Evolutionary conservation across 371 early-diverging fungal genomes (phyloP).

Genomic region (Blyttiomyces sp.): DNA sequence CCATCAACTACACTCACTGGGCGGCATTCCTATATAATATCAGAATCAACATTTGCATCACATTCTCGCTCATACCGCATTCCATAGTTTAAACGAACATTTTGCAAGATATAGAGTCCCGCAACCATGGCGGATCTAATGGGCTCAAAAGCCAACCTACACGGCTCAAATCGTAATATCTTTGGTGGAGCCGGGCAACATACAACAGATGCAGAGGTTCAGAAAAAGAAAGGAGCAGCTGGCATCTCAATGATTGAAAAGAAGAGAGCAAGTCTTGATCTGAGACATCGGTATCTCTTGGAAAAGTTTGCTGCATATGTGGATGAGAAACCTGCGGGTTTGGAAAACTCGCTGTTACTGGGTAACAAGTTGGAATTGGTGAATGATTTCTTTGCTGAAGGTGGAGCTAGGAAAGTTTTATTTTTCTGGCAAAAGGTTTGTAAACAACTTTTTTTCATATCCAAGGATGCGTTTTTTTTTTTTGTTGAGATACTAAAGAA

Average conservation of each 20-base stretch:
- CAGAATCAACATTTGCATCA: no score
- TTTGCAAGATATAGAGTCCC: no score
- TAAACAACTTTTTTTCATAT: no score
- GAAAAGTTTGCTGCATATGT: constrained; percentile 48
- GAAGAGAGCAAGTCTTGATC: constrained; percentile 49
- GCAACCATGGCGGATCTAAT: neutral
- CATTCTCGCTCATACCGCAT: no score
- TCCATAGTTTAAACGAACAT: no score
- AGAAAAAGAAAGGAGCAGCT: constrained; percentile 43
- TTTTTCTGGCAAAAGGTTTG: constrained; percentile 58
- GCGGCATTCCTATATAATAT: no score
- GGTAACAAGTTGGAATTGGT: constrained; percentile 54
- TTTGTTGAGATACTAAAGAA: neutral
- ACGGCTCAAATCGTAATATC: no score
- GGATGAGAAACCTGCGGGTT: constrained; percentile 48
- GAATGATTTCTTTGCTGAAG: constrained; percentile 57
- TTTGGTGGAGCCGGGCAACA: neutral
- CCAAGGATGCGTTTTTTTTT: neutral
- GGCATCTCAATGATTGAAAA: constrained; percentile 47
- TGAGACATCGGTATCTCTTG: constrained; percentile 50
- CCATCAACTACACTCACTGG: no score
- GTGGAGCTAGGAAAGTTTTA: constrained; percentile 44
- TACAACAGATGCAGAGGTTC: neutral
- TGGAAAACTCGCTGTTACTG: constrained; percentile 51
- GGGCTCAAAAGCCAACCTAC: neutral